Percentiles rank a stretch among this genome's conserved stretches.
Conservation (phyloP, 345 rosid species). For the Euphorbia peplus region DNA sequence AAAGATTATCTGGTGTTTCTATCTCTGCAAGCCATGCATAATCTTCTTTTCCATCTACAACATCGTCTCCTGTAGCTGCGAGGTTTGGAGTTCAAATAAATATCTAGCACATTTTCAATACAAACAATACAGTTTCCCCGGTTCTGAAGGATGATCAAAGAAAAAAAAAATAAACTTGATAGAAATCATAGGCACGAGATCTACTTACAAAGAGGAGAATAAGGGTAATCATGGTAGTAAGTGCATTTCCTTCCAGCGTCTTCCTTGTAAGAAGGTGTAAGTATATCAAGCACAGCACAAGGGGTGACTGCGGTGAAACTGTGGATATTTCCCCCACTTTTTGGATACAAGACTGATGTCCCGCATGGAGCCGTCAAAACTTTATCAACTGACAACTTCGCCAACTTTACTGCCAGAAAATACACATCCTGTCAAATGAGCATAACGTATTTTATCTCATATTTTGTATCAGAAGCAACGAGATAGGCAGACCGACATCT, state of each 20-base stretch:
- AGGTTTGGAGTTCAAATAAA: not conserved
- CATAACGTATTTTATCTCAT: not conserved
- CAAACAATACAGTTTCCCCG: not conserved
- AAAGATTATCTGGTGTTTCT: conserved; percentile 65
- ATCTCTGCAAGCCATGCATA: conserved; percentile 85
- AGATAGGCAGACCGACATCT: not conserved
- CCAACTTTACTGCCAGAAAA: conserved; percentile 63
- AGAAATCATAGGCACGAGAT: not conserved
- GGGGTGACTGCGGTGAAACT: conserved; percentile 90
- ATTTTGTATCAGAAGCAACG: not conserved
- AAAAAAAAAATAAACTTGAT: not conserved
- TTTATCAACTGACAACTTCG: conserved; percentile 57
- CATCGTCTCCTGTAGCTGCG: conserved; percentile 40
- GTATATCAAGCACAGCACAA: conserved; percentile 87
- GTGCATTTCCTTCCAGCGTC: conserved; percentile 70
- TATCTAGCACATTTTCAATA: not conserved
- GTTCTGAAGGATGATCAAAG: not conserved
- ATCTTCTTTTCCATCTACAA: conserved; percentile 49
- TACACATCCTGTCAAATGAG: not conserved
- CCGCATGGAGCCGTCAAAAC: conserved; percentile 62
- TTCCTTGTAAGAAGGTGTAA: conserved; percentile 85
- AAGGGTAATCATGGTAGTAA: conserved; percentile 79
- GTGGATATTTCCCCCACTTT: conserved; percentile 83
- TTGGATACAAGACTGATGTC: conserved; percentile 73
- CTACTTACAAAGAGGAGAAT: conserved; percentile 53